A percentile compares a stretch with the other conserved stretches of the same genome.
Conservation (phyloP, 2,329 filamentous ascomycete genomes). For the Colletotrichum shisoi region DNA sequence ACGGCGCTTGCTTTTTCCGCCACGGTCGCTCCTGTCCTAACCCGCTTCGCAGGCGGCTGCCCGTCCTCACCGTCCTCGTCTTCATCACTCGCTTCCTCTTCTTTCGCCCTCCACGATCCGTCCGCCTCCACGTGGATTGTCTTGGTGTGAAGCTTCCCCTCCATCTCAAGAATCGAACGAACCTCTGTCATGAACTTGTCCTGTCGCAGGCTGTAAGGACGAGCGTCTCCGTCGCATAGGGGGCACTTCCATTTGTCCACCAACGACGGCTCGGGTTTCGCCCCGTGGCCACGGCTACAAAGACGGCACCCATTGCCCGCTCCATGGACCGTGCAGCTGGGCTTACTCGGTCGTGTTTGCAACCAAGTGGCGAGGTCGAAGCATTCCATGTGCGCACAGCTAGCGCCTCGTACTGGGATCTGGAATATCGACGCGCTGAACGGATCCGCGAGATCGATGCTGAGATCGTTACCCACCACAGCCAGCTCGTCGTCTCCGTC, state of each 20-base stretch:
- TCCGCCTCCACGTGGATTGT: constrained; percentile 45
- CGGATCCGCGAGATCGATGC: constrained; percentile 71
- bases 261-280: constrained; percentile 57
- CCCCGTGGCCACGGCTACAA: constrained; percentile 19
- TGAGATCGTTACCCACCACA: constrained; percentile 65
- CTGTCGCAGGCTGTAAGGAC: constrained; percentile 73
- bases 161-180: constrained; percentile 57
- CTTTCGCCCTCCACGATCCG: constrained; percentile 48
- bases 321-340: constrained; percentile 49
- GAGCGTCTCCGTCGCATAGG: constrained; percentile 78
- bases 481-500: constrained; percentile 68
- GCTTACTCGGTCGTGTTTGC: constrained; percentile 64
- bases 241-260: constrained; percentile 87
- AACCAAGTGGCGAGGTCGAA: constrained; percentile 90
- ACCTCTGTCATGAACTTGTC: constrained; percentile 78
- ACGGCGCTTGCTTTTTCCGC: constrained; percentile 8
- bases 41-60: constrained; percentile 33
- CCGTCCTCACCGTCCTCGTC: constrained; percentile 24
- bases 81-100: constrained; percentile 46
- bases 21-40: constrained; percentile 12
- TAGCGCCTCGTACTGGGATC: constrained; percentile 72
- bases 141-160: constrained; percentile 43
- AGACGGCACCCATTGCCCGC: constrained; percentile 51
- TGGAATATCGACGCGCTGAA: constrained; percentile 71
- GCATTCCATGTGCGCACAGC: constrained; percentile 82